phyloP scores from a whole-genome alignment of 106 monocot genomes.

The Apostasia ramifera region DNA sequence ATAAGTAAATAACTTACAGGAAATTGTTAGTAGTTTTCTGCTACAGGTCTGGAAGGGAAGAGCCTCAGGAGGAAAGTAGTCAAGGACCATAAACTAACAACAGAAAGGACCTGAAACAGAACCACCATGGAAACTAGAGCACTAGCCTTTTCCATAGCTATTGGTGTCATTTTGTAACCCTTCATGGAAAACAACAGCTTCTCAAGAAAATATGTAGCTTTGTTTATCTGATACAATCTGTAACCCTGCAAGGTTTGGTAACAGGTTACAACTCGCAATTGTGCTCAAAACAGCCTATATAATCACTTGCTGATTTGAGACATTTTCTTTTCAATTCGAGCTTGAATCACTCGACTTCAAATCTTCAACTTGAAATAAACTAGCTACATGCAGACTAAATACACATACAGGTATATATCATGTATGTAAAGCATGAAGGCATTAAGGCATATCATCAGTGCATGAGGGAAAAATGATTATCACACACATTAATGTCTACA shows the following conservation, averaged over 20 bases:
- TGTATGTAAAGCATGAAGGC: no score
- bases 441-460: no score
- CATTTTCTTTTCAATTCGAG: no score
- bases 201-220: conserved; percentile 61
- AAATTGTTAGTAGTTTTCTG: conserved; percentile 42
- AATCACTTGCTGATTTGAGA: no score
- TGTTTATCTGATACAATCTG: conserved; percentile 65
- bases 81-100: conserved; percentile 70
- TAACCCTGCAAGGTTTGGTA: conserved; percentile 37
- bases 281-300: no score
- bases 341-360: no score
- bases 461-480: no score
- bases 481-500: no score
- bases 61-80: conserved; percentile 59
- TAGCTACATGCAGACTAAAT: no score
- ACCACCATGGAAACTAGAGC: conserved; percentile 45
- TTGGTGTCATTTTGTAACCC: conserved; percentile 14
- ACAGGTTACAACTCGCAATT: neutral
- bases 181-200: conserved; percentile 41
- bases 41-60: conserved; percentile 66
- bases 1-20: no score
- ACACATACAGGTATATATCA: no score
- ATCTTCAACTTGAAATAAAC: no score
- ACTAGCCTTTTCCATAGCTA: conserved; percentile 29
- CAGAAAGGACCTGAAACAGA: conserved; percentile 49